phyloP scores from a whole-genome alignment of 371 early-diverging fungal species.

The Rhizopus sp. region DNA sequence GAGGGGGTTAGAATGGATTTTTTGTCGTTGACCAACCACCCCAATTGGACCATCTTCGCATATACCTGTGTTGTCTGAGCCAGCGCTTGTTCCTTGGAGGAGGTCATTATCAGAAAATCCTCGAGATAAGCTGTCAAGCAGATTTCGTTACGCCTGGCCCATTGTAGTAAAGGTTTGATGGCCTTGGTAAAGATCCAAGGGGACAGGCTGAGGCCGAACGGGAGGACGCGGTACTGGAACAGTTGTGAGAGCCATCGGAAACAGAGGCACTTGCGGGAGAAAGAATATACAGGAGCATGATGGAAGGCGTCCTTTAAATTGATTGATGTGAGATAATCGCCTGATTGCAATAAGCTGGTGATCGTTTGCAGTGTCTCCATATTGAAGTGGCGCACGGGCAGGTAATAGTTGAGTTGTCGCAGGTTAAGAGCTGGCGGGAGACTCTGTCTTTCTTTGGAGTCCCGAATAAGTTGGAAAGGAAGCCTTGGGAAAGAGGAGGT shows the following conservation, averaged over 20 bases:
- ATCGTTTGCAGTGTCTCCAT: slow-evolving; percentile 23
- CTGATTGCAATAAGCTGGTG: slow-evolving; percentile 18
- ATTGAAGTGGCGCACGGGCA: slow-evolving; percentile 22
- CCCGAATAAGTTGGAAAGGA: too few relatives aligned
- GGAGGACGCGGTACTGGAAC: slow-evolving; percentile 42
- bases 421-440: slow-evolving; percentile 28
- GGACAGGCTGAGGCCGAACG: slow-evolving; percentile 50
- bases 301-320: slow-evolving; percentile 30
- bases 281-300: slow-evolving; percentile 18
- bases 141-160: slow-evolving; percentile 23
- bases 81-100: background rate
- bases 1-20: slow-evolving; percentile 16
- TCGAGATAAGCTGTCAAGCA: slow-evolving; percentile 1
- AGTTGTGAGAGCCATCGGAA: slow-evolving; percentile 42
- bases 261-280: slow-evolving; percentile 30
- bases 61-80: background rate
- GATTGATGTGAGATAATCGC: slow-evolving; percentile 29
- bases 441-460: too few relatives aligned
- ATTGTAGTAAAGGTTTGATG: slow-evolving; percentile 22
- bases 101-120: slow-evolving; percentile 12
- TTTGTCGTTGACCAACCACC: slow-evolving; percentile 1
- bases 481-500: too few relatives aligned
- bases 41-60: slow-evolving; percentile 2
- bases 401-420: slow-evolving; percentile 22
- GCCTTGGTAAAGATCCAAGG: slow-evolving; percentile 48